phyloP scores from a whole-genome alignment of 805 yeast species.

The Spathaspora passalidarum region DNA sequence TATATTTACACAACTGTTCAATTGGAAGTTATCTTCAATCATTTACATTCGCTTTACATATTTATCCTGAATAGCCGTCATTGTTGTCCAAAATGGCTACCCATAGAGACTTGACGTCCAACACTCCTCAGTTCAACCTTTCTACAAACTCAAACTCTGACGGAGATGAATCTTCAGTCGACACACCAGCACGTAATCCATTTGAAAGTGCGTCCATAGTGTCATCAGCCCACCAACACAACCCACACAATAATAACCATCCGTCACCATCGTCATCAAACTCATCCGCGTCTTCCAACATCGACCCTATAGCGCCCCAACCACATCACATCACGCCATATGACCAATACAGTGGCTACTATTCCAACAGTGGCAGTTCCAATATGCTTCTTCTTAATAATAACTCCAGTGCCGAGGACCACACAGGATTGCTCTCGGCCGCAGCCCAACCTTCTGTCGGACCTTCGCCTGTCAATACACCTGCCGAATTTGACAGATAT shows the following conservation, averaged over 20 bases:
- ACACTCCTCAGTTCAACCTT: constrained; percentile 14
- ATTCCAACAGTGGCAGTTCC: constrained; percentile 38
- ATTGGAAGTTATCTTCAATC: not conserved
- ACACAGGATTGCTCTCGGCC: not conserved
- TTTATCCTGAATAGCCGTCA: not conserved
- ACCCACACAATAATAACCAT: not conserved
- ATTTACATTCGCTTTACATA: not conserved
- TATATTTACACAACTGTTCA: not conserved
- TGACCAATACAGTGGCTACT: constrained; percentile 35
- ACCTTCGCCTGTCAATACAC: constrained; percentile 46
- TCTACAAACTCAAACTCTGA: constrained; percentile 11
- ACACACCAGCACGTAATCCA: not conserved
- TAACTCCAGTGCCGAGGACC: constrained; percentile 14
- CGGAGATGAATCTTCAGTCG: not conserved
- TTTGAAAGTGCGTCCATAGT: not conserved
- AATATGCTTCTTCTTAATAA: constrained; percentile 19
- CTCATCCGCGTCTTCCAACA: not conserved
- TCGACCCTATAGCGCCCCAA: not conserved
- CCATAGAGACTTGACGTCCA: constrained; percentile 31
- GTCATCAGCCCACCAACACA: not conserved
- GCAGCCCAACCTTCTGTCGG: not conserved
- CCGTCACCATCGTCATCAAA: not conserved
- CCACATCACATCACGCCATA: constrained; percentile 2
- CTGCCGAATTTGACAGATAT: constrained; percentile 65
- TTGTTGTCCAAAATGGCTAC: constrained; percentile 10